Percentiles rank a stretch among this genome's conserved stretches.
These are phyloP conservation scores for Kodamaea laetipori DNA, from an alignment of 805 yeast genomes.

Conservation along the genomic window DNA sequence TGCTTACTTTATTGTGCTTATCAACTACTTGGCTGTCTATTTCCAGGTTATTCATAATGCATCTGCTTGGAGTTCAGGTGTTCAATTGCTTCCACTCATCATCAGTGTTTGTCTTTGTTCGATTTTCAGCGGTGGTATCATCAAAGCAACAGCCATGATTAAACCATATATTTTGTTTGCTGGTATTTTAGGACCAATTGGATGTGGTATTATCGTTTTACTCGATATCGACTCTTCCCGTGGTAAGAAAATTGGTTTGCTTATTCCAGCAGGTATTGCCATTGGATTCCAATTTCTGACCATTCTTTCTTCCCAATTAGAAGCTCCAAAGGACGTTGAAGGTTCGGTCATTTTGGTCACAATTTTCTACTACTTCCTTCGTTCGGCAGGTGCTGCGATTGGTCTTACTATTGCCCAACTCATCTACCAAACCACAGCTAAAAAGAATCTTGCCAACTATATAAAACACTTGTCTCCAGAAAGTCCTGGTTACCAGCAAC, in stretches of 20 bases:
- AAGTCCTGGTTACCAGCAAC: constrained; percentile 10
- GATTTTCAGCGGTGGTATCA: constrained; percentile 36
- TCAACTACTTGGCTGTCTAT: constrained; percentile 43
- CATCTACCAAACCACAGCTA: constrained; percentile 26
- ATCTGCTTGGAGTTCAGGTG: constrained; percentile 48
- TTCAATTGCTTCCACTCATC: constrained; percentile 46
- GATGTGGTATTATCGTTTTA: constrained; percentile 47
- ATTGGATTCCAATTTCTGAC: constrained; percentile 47
- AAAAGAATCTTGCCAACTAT: constrained; percentile 21
- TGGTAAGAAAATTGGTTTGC: constrained; percentile 44
- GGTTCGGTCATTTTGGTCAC: constrained; percentile 54
- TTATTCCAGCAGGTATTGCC: constrained; percentile 49
- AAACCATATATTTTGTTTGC: constrained; percentile 44
- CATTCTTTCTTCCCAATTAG: constrained; percentile 47
- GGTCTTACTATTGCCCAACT: constrained; percentile 35
- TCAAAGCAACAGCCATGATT: constrained; percentile 41
- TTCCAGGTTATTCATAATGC: constrained; percentile 50
- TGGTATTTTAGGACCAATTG: constrained; percentile 40
- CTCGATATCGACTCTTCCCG: constrained; percentile 39
- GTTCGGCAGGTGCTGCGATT: constrained; percentile 35
- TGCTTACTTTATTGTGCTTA: constrained; percentile 22
- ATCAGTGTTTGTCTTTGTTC: constrained; percentile 42
- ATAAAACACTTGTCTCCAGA: neutral
- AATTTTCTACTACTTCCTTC: constrained; percentile 42
- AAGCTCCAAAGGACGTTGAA: constrained; percentile 49